These are phyloP conservation scores for Cucumis cinereus DNA, from an alignment of 306 rosid species.

Conservation along the genomic window DNA sequence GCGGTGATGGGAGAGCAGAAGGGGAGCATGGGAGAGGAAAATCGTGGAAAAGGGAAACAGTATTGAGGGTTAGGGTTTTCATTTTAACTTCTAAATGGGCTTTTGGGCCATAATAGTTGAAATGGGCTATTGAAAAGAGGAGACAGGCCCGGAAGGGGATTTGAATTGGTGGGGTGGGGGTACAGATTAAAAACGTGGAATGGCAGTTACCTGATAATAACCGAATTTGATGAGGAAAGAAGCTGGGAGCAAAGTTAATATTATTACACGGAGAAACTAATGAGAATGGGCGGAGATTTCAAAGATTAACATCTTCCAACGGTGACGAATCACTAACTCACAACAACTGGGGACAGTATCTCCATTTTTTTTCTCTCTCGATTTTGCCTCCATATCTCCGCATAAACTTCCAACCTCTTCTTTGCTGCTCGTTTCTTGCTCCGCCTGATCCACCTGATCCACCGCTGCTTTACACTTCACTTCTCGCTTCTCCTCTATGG, in stretches of 20 bases:
- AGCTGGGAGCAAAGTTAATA: background rate
- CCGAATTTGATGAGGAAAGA: background rate
- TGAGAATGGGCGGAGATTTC: constrained; percentile 59
- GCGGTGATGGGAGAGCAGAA: no score
- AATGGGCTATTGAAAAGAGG: background rate
- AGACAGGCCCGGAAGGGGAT: background rate
- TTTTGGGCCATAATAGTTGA: no score
- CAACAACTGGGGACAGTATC: background rate
- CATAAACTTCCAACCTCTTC: constrained; percentile 10
- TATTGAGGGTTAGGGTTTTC: no score
- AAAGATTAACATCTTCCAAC: constrained; percentile 23
- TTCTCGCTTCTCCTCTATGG: constrained; percentile 36
- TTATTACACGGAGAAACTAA: constrained; percentile 34
- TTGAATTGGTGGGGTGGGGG: background rate
- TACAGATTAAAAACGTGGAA: background rate
- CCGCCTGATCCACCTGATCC: background rate
- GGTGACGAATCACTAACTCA: constrained; percentile 9
- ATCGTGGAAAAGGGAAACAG: no score
- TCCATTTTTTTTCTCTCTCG: constrained; percentile 9
- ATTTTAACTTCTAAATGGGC: no score
- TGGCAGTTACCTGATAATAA: background rate
- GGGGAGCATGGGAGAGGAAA: no score
- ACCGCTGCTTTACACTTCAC: constrained; percentile 13
- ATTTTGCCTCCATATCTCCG: constrained; percentile 9
- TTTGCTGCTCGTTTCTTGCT: constrained; percentile 2